These are phyloP conservation scores for Ceratobasidium sp. DNA, from an alignment of 1,284 basidiomycete species.

Conservation along the genomic window DNA sequence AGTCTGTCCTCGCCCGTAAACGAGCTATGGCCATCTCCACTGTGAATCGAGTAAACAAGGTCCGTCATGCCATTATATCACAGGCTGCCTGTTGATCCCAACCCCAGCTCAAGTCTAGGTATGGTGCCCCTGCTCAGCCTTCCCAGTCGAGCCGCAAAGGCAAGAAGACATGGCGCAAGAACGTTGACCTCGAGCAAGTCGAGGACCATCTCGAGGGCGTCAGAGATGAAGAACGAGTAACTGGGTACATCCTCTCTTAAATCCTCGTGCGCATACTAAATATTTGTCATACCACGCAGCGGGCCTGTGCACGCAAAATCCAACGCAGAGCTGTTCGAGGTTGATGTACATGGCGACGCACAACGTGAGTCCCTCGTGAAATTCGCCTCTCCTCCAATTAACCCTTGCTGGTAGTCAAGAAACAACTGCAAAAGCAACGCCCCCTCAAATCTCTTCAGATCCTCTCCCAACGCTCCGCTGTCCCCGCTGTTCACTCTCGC, in stretches of 20 bases:
- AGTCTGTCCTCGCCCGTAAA: slow-evolving; percentile 25
- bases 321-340: slow-evolving; percentile 75
- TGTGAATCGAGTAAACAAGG: slow-evolving; percentile 31
- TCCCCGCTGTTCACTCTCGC: slow-evolving; percentile 77
- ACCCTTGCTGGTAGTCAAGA: slow-evolving; percentile 43
- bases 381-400: background rate
- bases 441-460: slow-evolving; percentile 81
- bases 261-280: slow-evolving; percentile 2
- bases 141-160: slow-evolving; percentile 83
- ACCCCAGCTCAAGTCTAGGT: slow-evolving; percentile 29
- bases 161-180: slow-evolving; percentile 92
- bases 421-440: slow-evolving; percentile 53
- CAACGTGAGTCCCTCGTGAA: slow-evolving; percentile 56
- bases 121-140: slow-evolving; percentile 68
- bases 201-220: slow-evolving; percentile 76
- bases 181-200: slow-evolving; percentile 79
- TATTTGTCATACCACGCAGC: slow-evolving; percentile 49
- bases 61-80: background rate
- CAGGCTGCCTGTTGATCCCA: slow-evolving; percentile 25
- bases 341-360: slow-evolving; percentile 83
- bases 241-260: slow-evolving; percentile 61
- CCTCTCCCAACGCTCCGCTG: slow-evolving; percentile 80
- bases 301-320: slow-evolving; percentile 66
- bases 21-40: slow-evolving; percentile 35
- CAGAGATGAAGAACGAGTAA: slow-evolving; percentile 76